Conservation (phyloP, 2,329 filamentous ascomycete species). For the Sodiomyces alkalinus region DNA sequence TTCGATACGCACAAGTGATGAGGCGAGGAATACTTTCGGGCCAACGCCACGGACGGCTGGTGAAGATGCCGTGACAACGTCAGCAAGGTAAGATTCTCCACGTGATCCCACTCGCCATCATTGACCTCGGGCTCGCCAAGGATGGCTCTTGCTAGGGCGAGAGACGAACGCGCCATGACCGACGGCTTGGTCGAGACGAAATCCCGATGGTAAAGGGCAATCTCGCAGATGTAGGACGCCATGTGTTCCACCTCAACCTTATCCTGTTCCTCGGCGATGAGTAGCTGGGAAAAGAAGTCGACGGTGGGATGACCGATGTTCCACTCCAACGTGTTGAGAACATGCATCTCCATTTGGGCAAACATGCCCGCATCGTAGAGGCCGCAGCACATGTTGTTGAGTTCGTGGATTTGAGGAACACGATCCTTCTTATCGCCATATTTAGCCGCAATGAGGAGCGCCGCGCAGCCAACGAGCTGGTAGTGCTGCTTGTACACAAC, state of each 20-base stretch:
- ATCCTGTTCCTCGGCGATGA: constrained; percentile 61
- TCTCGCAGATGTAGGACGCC: constrained; percentile 86
- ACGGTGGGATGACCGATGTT: constrained; percentile 90
- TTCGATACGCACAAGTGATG: constrained; percentile 37
- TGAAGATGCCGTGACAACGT: constrained; percentile 43
- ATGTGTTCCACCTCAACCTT: constrained; percentile 88
- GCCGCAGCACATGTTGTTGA: constrained; percentile 98
- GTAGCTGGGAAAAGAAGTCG: constrained; percentile 82
- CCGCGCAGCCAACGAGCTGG: constrained; percentile 90
- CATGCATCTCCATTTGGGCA: constrained; percentile 99
- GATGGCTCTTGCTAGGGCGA: constrained; percentile 77
- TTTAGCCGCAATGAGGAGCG: constrained; percentile 91
- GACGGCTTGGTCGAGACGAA: constrained; percentile 90
- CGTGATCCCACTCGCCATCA: constrained; percentile 61
- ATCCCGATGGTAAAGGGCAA: constrained; percentile 89
- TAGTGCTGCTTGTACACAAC: constrained; percentile 99
- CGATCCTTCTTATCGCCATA: constrained; percentile 98
- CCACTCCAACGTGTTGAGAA: constrained; percentile 94
- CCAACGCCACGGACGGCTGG: constrained; percentile 40
- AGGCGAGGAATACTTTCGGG: constrained; percentile 42
- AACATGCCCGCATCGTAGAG: constrained; percentile 99
- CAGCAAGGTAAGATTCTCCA: constrained; percentile 51
- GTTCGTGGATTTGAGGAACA: constrained; percentile 90
- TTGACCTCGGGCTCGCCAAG: constrained; percentile 64
- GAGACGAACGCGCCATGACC: constrained; percentile 73